phyloP scores from a whole-genome alignment of 441 rosid species.

The Croton laevigatus region DNA sequence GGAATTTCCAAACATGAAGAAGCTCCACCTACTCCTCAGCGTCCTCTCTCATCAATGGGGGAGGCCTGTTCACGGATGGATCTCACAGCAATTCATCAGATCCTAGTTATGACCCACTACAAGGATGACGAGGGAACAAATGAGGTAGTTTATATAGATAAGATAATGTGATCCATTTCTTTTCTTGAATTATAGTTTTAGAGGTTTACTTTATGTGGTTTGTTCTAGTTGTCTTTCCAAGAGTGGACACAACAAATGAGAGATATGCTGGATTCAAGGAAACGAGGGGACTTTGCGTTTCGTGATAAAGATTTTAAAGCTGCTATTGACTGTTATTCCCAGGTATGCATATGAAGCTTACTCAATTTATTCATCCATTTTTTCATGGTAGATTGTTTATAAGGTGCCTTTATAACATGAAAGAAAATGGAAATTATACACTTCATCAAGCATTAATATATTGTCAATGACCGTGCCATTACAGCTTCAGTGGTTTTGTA shows the following conservation, averaged over 20 bases:
- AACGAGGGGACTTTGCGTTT: conserved; percentile 80
- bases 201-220: conserved; percentile 19
- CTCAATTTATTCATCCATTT: background rate
- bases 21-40: conserved; percentile 71
- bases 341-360: conserved; percentile 47
- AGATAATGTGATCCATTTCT: background rate
- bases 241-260: conserved; percentile 96
- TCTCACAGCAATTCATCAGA: conserved; percentile 87
- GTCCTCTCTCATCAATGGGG: conserved; percentile 78
- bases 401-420: background rate
- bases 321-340: conserved; percentile 66
- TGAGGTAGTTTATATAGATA: conserved; percentile 47
- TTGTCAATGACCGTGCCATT: background rate
- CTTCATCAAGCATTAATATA: background rate
- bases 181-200: conserved; percentile 14
- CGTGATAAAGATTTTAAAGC: conserved; percentile 75
- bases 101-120: conserved; percentile 71
- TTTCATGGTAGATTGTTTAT: background rate
- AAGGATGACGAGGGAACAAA: conserved; percentile 85
- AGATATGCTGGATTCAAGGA: conserved; percentile 85
- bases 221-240: conserved; percentile 77
- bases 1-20: conserved; percentile 81
- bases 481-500: background rate
- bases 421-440: background rate
- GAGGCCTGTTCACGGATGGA: conserved; percentile 84